Base-by-base conservation (phyloP, 2,329 filamentous ascomycete genomes). In the Clarireedia homoeocarpa region DNA sequence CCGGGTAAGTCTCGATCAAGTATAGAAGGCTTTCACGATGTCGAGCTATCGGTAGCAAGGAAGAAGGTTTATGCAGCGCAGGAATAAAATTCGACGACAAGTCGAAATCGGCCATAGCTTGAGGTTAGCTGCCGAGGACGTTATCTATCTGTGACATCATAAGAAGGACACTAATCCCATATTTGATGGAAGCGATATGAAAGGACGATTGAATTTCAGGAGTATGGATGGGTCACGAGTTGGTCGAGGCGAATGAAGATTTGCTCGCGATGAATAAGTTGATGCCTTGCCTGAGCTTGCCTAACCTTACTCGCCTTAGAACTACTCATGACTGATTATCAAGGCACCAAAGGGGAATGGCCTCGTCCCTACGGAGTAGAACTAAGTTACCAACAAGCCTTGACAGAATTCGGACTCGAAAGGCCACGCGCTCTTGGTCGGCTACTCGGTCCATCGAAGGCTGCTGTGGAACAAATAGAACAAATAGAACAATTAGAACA, bases 21-120 rank as follows among this genome's bases (percentile, higher is more conserved):
- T 96, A 97, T 2, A 96, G 79, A 1, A 99, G 75, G 53, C 79
- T 83, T 56, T 94, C 79, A 60, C 83, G 84, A 65, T 97, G 86
- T 62, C 88, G 87, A 34, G 91, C 83, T 59, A 99, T 96, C 0
- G 94, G 92, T 2, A 99, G 78, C 2, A 96, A 75, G 6, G 86
- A 80, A 4, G 90, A 75, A 0, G 92, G 91, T 68, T 94, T 96
- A 72, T 96, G 88, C 15, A 96, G 77, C 20, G 89, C 84, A 23
- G 90, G 86, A 58, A 96, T 92, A 63, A 85, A 86, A 17, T 72
- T 73, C 47, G 80, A 74, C 59, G 77, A 73, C 9, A 84, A 67
- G 52, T 82, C 77, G 54, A 82, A 76, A 53, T 85, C 82, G 53
- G 68, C 66, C 67, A 70, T 70, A 48, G 14, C 39, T 44, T 17